A percentile compares a stretch with the other conserved stretches of the same genome.
These are phyloP conservation scores for Cyberlindnera euphorbiiphila DNA, from an alignment of 805 yeast genomes.

Conservation along the genomic window DNA sequence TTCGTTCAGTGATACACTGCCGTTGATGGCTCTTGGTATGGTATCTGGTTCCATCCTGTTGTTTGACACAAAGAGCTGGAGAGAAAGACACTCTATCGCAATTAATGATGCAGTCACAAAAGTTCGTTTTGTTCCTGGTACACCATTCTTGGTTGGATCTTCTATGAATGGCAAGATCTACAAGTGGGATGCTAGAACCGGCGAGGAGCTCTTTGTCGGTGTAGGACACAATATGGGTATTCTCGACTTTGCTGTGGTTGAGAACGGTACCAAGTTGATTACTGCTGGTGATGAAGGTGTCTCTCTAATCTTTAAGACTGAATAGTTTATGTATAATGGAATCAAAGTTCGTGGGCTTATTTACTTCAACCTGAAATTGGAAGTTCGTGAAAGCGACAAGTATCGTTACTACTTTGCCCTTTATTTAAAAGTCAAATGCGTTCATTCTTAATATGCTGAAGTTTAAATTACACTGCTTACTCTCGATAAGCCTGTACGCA, in stretches of 20 bases:
- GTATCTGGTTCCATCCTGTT: conserved; percentile 85
- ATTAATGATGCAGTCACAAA: conserved; percentile 84
- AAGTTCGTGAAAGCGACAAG: too few relatives aligned
- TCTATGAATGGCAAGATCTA: conserved; percentile 83
- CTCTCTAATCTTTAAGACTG: conserved; percentile 48
- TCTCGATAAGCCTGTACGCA: too few relatives aligned
- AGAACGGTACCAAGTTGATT: conserved; percentile 62
- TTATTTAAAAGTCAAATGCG: too few relatives aligned
- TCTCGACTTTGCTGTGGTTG: conserved; percentile 72
- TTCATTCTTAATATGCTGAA: too few relatives aligned
- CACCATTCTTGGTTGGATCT: conserved; percentile 62
- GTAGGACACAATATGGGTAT: conserved; percentile 95
- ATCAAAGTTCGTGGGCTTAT: too few relatives aligned
- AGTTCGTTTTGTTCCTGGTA: conserved; percentile 55
- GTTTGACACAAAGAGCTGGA: conserved; percentile 84
- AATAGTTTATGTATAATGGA: too few relatives aligned
- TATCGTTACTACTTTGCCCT: too few relatives aligned
- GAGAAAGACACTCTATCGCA: conserved; percentile 65
- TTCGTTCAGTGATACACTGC: conserved; percentile 65
- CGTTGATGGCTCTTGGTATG: conserved; percentile 79
- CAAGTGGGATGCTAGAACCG: conserved; percentile 87
- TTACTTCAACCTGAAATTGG: too few relatives aligned
- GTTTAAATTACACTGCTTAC: too few relatives aligned
- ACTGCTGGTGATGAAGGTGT: conserved; percentile 99
- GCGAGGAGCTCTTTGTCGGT: conserved; percentile 70